A percentile compares a stretch with the other conserved stretches of the same genome.
Evolutionary conservation across 1,284 basidiomycete species (phyloP).

Genomic region (Cryptococcus neoformans): DNA sequence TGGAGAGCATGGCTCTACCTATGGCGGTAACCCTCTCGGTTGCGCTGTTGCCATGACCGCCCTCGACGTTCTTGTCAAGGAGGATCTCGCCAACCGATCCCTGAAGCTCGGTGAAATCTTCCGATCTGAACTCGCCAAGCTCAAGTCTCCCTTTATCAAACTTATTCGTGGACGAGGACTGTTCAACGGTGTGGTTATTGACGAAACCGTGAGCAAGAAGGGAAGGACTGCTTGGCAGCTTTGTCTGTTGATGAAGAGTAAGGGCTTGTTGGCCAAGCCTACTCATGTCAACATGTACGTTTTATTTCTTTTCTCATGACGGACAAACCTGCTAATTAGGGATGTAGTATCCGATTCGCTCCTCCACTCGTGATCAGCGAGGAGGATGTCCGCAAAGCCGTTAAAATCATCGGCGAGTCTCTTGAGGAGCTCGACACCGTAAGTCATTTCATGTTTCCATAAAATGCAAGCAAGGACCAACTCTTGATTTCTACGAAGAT

Average conservation of each 20-base stretch:
- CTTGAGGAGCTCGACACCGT: conserved; percentile 79
- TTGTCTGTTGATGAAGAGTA: conserved; percentile 85
- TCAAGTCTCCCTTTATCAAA: conserved; percentile 69
- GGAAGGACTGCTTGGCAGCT: conserved; percentile 93
- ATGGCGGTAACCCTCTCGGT: conserved; percentile 91
- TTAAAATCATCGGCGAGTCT: conserved; percentile 72
- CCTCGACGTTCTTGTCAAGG: conserved; percentile 80
- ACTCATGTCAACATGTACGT: conserved; percentile 90
- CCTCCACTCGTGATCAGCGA: conserved; percentile 92
- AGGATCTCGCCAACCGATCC: conserved; percentile 77
- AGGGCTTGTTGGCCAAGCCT: conserved; percentile 85
- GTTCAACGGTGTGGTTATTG: conserved; percentile 91
- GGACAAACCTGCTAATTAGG: neutral
- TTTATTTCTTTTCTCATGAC: neutral
- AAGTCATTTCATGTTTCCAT: conserved; percentile 26
- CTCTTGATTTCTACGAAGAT: conserved; percentile 49
- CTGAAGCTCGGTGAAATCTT: conserved; percentile 75
- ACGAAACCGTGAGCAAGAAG: conserved; percentile 71
- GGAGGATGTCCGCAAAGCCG: conserved; percentile 70
- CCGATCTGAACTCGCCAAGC: conserved; percentile 61
- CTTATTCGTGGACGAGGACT: conserved; percentile 80
- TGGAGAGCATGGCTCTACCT: conserved; percentile 98
- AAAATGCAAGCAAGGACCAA: too few relatives aligned
- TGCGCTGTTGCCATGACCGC: conserved; percentile 93
- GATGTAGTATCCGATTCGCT: conserved; percentile 80